Evolutionary conservation across 192 early-diverging fungal species (phyloP).

Genomic region (Backusella mclennaniae): DNA sequence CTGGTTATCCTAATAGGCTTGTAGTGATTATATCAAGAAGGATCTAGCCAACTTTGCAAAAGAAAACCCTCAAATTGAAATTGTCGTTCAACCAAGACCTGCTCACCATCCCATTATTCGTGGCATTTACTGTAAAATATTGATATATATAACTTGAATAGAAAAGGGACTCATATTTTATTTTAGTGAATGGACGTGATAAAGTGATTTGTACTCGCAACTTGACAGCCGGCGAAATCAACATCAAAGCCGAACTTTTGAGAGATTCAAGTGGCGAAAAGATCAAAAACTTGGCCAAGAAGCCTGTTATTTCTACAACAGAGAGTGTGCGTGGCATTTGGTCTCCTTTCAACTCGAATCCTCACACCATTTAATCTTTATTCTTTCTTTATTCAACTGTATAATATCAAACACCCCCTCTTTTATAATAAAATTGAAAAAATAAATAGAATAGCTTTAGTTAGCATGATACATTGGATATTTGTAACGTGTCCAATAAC

Average conservation of each 20-base stretch:
- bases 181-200: constrained; percentile 56
- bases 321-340: constrained; percentile 80
- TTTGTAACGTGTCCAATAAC: too few relatives aligned
- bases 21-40: constrained; percentile 67
- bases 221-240: constrained; percentile 57
- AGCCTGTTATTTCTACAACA: constrained; percentile 74
- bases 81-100: constrained; percentile 70
- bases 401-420: background rate
- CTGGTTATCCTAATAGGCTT: background rate
- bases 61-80: constrained; percentile 77
- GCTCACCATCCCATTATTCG: constrained; percentile 72
- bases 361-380: constrained; percentile 56
- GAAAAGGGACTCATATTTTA: background rate
- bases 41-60: constrained; percentile 59
- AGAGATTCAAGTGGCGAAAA: constrained; percentile 64
- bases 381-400: background rate
- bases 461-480: too few relatives aligned
- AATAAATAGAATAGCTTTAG: background rate
- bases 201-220: constrained; percentile 69
- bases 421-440: background rate
- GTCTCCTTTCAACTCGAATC: constrained; percentile 75
- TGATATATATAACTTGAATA: too few relatives aligned
- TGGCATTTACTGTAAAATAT: constrained; percentile 63
- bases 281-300: constrained; percentile 60
- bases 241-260: constrained; percentile 57